Base-by-base conservation (phyloP, 225 moss, liverwort and hornwort genomes). In the Climacium dendroides region DNA sequence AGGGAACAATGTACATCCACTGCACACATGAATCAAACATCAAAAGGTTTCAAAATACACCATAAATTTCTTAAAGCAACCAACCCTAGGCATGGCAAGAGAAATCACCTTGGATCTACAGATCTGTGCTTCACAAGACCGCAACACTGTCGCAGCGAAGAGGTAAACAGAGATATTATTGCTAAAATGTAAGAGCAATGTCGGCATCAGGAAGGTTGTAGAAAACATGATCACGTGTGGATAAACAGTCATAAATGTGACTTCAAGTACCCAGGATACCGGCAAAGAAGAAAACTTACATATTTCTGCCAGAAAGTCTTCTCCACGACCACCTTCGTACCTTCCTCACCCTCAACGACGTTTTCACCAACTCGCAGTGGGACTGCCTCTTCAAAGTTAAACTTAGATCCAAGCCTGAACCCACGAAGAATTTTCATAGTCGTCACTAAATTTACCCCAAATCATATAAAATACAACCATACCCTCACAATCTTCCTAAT, bases 1-100 rank as follows among this genome's bases (percentile, higher is more conserved):
- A 83, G 57, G 98, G 98, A 32, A 98, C 87, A 55, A 98, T 91
- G 90, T 98, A 98, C 97, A 98, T 95, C 98, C 98, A 98, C 98
- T 98, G 96, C 95, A 78, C 85, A 82, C 54, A 87, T 19, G 64
- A 80, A 83, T 63, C 62, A 63, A 70, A 75, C 54, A 72, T 32
- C 88, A 54, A 78, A 83, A 59, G 23, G 53, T 58, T 62, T 80
- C 88, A 80, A 80, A 63, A 34, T 34, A 79, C 14, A 66, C 13
- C 32, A 76, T 34, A 20, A 22, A 52, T 11, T 58, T 66, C 67
- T 54, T 5, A 41, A 60, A 15, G 16, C 30, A n/a, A 82, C 79
- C 66, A 55, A 60, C 37, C 35, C 52, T 48, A 43, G 45, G 57
- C 61, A 43, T 82, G 76, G 63, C 52, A 72, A 41, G 72, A 78